Evolutionary conservation across 345 rosid species (phyloP).

Genomic region (Hibiscus syriacus): DNA sequence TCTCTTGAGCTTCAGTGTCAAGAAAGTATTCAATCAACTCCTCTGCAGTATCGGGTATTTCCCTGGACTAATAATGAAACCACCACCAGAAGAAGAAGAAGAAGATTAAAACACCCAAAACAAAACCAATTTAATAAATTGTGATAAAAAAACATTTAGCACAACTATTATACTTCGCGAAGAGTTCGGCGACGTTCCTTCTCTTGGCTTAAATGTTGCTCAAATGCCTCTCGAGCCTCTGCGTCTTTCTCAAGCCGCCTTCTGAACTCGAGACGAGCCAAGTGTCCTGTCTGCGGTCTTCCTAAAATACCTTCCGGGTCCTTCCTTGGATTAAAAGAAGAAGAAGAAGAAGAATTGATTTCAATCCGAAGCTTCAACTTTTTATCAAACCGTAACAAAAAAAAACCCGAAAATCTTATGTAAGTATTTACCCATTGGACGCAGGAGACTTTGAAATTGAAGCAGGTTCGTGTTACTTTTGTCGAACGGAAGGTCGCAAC

Average conservation of each 20-base stretch:
- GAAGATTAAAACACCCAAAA: neutral
- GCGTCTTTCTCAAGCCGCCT: conserved; percentile 68
- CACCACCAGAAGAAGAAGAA: conserved; percentile 3
- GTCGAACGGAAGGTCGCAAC: conserved; percentile 19
- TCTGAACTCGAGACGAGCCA: conserved; percentile 69
- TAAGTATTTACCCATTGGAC: conserved; percentile 50
- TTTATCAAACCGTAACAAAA: neutral
- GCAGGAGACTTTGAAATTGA: conserved; percentile 39
- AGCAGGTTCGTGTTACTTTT: conserved; percentile 4
- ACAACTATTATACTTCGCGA: conserved; percentile 44
- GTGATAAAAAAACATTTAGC: neutral
- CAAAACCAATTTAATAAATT: neutral
- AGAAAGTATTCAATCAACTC: conserved; percentile 82
- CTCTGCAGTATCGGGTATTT: conserved; percentile 50
- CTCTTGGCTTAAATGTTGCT: conserved; percentile 66
- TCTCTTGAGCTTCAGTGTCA: conserved; percentile 89
- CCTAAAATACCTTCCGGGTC: conserved; percentile 83
- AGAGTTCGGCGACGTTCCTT: conserved; percentile 72
- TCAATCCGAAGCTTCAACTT: neutral
- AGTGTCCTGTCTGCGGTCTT: conserved; percentile 60
- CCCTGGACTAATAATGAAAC: conserved; percentile 52
- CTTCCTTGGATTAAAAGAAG: conserved; percentile 30
- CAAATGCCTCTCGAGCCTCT: conserved; percentile 71
- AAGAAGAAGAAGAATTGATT: neutral
- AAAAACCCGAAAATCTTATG: neutral